A percentile compares a stretch with the other conserved stretches of the same genome.
These are phyloP conservation scores for Tylopilus intermedius DNA, from an alignment of 768 basidiomycete genomes.

Conservation along the genomic window DNA sequence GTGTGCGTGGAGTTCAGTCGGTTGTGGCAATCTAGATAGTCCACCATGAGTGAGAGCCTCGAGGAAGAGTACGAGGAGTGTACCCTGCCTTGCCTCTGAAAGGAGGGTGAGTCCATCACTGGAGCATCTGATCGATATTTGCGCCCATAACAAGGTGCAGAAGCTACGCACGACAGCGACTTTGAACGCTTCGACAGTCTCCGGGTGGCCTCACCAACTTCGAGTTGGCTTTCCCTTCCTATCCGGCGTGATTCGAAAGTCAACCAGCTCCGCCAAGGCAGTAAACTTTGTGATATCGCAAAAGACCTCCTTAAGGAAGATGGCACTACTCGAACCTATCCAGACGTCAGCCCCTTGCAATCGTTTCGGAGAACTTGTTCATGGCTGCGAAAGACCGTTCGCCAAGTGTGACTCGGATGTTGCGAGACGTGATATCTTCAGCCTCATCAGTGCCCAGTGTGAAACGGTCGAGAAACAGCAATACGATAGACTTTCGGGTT, in stretches of 20 bases:
- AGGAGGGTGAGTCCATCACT: slow-evolving; percentile 75
- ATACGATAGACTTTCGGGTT: slow-evolving; percentile 66
- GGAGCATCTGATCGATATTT: slow-evolving; percentile 1
- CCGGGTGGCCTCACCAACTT: slow-evolving; percentile 68
- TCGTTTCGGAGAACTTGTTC: slow-evolving; percentile 82
- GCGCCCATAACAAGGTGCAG: background rate
- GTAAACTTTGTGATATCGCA: background rate
- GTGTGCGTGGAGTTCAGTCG: slow-evolving; percentile 96
- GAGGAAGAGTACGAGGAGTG: slow-evolving; percentile 77
- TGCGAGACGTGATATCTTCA: slow-evolving; percentile 70
- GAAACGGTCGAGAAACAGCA: slow-evolving; percentile 78
- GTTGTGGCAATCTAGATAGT: slow-evolving; percentile 77
- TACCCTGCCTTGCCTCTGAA: slow-evolving; percentile 77
- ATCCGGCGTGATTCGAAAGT: no score
- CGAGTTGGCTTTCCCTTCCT: slow-evolving; percentile 68
- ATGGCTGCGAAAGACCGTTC: slow-evolving; percentile 75
- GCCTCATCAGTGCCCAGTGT: slow-evolving; percentile 73
- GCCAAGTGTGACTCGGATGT: slow-evolving; percentile 74
- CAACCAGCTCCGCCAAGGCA: slow-evolving; percentile 69
- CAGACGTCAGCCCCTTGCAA: slow-evolving; percentile 81
- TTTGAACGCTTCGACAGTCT: slow-evolving; percentile 76
- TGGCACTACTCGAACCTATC: slow-evolving; percentile 73
- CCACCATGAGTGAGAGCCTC: slow-evolving; percentile 86
- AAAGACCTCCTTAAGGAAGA: background rate
- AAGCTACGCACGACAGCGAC: slow-evolving; percentile 42